Evolutionary conservation across 805 yeast genomes (phyloP).

Genomic region (Myxozyma geophila): DNA sequence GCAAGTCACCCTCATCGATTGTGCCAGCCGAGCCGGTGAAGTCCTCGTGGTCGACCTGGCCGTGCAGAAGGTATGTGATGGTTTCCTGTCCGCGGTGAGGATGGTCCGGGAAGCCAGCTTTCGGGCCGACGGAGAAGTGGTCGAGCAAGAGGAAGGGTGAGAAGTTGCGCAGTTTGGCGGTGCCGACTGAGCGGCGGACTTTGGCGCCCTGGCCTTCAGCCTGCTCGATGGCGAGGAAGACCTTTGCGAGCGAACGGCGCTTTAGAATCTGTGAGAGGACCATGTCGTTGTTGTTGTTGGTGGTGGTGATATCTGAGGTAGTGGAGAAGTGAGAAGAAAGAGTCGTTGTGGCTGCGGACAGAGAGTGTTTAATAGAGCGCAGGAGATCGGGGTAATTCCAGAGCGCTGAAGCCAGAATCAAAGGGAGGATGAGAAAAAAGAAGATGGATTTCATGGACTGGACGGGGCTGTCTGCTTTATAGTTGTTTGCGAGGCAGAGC

Average conservation of each 20-base stretch:
- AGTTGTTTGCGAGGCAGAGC: neutral
- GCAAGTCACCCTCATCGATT: constrained; percentile 79
- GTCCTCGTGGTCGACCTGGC: constrained; percentile 79
- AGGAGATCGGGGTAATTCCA: constrained; percentile 5
- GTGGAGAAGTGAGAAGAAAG: too few relatives aligned
- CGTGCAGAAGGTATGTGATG: constrained; percentile 67
- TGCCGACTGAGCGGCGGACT: constrained; percentile 81
- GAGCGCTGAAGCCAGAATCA: constrained; percentile 11
- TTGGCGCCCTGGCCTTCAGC: constrained; percentile 88
- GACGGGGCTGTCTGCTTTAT: neutral
- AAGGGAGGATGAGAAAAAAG: constrained; percentile 13
- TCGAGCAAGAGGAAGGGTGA: constrained; percentile 83
- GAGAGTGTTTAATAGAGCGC: neutral
- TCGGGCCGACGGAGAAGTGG: constrained; percentile 67
- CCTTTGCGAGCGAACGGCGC: constrained; percentile 54
- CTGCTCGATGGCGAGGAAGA: constrained; percentile 66
- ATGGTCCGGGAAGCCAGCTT: constrained; percentile 78
- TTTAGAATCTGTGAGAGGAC: constrained; percentile 21
- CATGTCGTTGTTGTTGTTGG: constrained; percentile 6
- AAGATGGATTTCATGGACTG: constrained; percentile 18
- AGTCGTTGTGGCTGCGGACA: constrained; percentile 9
- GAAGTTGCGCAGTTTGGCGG: constrained; percentile 68
- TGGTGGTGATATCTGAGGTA: neutral
- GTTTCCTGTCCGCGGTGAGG: constrained; percentile 86
- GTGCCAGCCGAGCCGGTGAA: constrained; percentile 85